A percentile compares a stretch with the other conserved stretches of the same genome.
Evolutionary conservation across 768 basidiomycete species (phyloP).

Genomic region (Lactifluus pinguis): DNA sequence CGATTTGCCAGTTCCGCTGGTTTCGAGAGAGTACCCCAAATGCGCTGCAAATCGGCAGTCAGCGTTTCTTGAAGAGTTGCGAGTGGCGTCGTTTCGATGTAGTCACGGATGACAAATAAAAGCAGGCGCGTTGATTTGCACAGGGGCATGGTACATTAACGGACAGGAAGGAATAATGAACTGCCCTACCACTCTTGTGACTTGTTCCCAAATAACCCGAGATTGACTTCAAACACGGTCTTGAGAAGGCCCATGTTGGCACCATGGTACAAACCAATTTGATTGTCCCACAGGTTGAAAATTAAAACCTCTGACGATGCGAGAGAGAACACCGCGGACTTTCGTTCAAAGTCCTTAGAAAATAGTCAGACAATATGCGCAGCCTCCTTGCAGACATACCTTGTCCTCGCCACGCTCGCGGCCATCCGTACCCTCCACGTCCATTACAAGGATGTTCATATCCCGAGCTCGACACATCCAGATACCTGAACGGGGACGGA

Average conservation of each 20-base stretch:
- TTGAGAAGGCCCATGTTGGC: slow-evolving; percentile 99
- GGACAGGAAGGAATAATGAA: background rate
- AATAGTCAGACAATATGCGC: background rate
- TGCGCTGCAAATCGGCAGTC: slow-evolving; percentile 76
- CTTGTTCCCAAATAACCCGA: slow-evolving; percentile 85
- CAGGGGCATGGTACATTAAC: slow-evolving; percentile 23
- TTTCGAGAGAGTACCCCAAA: slow-evolving; percentile 90
- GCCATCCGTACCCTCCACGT: slow-evolving; percentile 98
- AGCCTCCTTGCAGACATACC: slow-evolving; percentile 31
- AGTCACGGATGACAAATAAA: slow-evolving; percentile 98
- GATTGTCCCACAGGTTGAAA: slow-evolving; percentile 97
- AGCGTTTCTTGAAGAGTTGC: slow-evolving; percentile 83
- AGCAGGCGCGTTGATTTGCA: slow-evolving; percentile 75
- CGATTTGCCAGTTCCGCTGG: slow-evolving; percentile 73
- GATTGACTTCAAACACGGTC: slow-evolving; percentile 99
- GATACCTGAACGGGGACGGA: slow-evolving; percentile 52
- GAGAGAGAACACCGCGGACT: slow-evolving; percentile 93
- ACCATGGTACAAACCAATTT: slow-evolving; percentile 96
- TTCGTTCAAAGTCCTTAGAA: slow-evolving; percentile 90
- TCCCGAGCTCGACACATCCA: slow-evolving; percentile 94
- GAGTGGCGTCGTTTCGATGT: slow-evolving; percentile 86
- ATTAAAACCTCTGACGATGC: slow-evolving; percentile 94
- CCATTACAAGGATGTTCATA: slow-evolving; percentile 94
- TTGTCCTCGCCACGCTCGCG: slow-evolving; percentile 98
- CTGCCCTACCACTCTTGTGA: slow-evolving; percentile 41